These are phyloP conservation scores for Fusarium sp. DNA, from an alignment of 2,329 filamentous ascomycete genomes.

Conservation along the genomic window DNA sequence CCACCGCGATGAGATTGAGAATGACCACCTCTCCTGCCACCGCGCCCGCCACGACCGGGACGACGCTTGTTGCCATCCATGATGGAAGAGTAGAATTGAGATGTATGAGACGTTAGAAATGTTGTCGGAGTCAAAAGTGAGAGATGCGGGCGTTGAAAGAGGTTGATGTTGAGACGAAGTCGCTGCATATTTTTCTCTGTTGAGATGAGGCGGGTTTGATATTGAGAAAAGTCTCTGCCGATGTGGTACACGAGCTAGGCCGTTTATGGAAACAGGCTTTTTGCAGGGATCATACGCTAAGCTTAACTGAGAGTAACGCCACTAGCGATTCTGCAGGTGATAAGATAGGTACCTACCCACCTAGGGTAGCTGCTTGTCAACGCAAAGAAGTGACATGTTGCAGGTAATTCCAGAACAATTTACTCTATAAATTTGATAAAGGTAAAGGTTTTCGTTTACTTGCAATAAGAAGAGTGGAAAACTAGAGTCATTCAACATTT, in stretches of 20 bases:
- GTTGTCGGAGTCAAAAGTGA: not conserved
- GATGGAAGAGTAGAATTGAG: not conserved
- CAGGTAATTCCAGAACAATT: not conserved
- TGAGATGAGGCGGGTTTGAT: constrained; percentile 14
- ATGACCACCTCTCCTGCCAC: constrained; percentile 20
- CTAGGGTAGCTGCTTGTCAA: not conserved
- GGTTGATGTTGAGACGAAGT: constrained; percentile 12
- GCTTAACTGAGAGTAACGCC: not conserved
- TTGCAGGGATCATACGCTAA: not conserved
- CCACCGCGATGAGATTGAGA: constrained; percentile 10
- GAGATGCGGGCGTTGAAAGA: not conserved
- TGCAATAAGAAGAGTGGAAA: too few relatives aligned
- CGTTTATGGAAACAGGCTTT: not conserved
- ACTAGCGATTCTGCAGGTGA: not conserved
- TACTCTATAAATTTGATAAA: too few relatives aligned
- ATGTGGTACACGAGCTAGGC: constrained; percentile 11
- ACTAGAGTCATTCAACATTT: too few relatives aligned
- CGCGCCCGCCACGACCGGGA: constrained; percentile 23
- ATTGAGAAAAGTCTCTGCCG: constrained; percentile 32
- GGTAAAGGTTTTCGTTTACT: too few relatives aligned
- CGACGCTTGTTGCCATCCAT: constrained; percentile 33
- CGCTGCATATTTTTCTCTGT: constrained; percentile 26
- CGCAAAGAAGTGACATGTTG: too few relatives aligned
- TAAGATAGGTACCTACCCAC: not conserved
- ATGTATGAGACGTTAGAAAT: not conserved